A percentile compares a stretch with the other conserved stretches of the same genome.
These are phyloP conservation scores for Wickerhamomyces pijperi DNA, from an alignment of 805 yeast genomes.

Conservation along the genomic window DNA sequence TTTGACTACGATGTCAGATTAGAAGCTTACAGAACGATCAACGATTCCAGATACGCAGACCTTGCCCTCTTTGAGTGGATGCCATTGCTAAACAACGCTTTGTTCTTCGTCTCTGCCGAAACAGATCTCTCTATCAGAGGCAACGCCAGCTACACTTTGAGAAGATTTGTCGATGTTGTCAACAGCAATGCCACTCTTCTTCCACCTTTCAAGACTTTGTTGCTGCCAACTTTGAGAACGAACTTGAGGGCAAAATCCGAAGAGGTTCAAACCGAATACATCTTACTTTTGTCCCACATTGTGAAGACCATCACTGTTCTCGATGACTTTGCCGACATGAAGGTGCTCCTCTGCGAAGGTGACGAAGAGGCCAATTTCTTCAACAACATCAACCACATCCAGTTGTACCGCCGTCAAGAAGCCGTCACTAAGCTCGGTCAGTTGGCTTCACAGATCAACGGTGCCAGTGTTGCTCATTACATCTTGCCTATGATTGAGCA, in stretches of 20 bases:
- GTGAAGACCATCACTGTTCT: conserved; percentile 35
- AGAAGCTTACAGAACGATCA: conserved; percentile 52
- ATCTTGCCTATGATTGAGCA: conserved; percentile 79
- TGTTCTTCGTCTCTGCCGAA: conserved; percentile 65
- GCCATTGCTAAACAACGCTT: conserved; percentile 58
- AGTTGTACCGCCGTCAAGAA: conserved; percentile 73
- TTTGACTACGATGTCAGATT: conserved; percentile 73
- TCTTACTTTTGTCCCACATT: conserved; percentile 52
- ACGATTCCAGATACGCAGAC: conserved; percentile 36
- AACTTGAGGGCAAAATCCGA: conserved; percentile 59
- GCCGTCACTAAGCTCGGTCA: conserved; percentile 61
- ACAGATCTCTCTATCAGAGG: conserved; percentile 74
- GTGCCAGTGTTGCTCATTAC: conserved; percentile 62
- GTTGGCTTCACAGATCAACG: conserved; percentile 33
- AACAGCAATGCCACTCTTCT: conserved; percentile 20
- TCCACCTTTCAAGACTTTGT: conserved; percentile 33
- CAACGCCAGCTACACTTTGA: conserved; percentile 56
- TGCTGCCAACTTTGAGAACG: conserved; percentile 53
- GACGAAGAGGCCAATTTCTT: conserved; percentile 83
- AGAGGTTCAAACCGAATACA: conserved; percentile 58
- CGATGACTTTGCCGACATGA: conserved; percentile 55
- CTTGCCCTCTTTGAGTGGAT: conserved; percentile 59
- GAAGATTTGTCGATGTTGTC: conserved; percentile 48
- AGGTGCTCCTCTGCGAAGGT: conserved; percentile 44
- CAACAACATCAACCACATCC: conserved; percentile 69